These are phyloP conservation scores for Heteromeles arbutifolia DNA, from an alignment of 306 rosid genomes.

Conservation along the genomic window DNA sequence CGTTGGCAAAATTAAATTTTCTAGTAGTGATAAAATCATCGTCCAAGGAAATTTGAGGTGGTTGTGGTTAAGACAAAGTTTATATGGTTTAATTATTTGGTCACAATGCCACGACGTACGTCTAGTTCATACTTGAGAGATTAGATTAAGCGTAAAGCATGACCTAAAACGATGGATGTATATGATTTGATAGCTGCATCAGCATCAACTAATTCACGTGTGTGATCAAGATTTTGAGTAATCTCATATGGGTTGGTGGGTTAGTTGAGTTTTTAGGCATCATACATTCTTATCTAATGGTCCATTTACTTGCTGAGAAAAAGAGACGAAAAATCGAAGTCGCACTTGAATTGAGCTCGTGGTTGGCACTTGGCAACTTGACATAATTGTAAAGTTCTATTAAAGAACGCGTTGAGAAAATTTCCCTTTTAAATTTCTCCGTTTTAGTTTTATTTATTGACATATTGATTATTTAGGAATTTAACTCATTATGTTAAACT, in stretches of 20 bases:
- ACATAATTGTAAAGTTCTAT: neutral
- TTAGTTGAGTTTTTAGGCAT: neutral
- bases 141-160: neutral
- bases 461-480: neutral
- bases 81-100: neutral
- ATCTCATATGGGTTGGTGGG: neutral
- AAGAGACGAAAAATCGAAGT: neutral
- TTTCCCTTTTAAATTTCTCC: too few species aligned
- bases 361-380: neutral
- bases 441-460: too few species aligned
- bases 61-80: neutral
- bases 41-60: too few species aligned
- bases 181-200: neutral
- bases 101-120: neutral
- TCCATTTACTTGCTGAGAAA: neutral
- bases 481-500: too few species aligned
- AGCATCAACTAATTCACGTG: neutral
- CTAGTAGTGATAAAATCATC: too few species aligned
- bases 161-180: neutral
- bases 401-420: too few species aligned
- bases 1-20: too few species aligned
- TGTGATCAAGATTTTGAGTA: neutral
- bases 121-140: neutral
- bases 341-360: neutral
- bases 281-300: too few species aligned